Conservation (phyloP, 2,329 filamentous ascomycete species). For the Exophiala alcalophila region DNA sequence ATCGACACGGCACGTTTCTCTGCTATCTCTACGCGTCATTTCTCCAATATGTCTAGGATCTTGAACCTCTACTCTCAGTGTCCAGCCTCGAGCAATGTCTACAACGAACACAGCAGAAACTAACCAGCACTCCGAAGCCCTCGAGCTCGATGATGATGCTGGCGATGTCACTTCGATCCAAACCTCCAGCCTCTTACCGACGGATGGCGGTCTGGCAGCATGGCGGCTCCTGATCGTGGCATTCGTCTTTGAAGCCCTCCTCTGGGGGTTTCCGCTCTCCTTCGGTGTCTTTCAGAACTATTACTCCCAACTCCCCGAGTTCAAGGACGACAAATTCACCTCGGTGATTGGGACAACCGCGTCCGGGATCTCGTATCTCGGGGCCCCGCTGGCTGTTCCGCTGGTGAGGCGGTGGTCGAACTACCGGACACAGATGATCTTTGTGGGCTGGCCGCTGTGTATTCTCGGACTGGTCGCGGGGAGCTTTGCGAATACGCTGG, state of each 20-base stretch:
- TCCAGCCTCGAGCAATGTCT: too few relatives aligned
- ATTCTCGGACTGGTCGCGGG: slow-evolving; percentile 37
- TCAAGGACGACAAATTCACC: slow-evolving; percentile 30
- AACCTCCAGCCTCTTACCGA: slow-evolving; percentile 10
- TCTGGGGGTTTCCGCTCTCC: slow-evolving; percentile 32
- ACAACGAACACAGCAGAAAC: too few relatives aligned
- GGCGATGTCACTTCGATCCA: background rate
- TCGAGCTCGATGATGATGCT: slow-evolving; percentile 7
- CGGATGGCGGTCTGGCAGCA: slow-evolving; percentile 24
- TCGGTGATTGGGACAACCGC: slow-evolving; percentile 37
- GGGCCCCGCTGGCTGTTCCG: slow-evolving; percentile 31
- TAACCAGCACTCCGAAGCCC: background rate
- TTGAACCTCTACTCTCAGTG: too few relatives aligned
- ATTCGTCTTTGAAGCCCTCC: slow-evolving; percentile 28
- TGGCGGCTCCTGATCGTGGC: slow-evolving; percentile 26
- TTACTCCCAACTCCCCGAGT: slow-evolving; percentile 32
- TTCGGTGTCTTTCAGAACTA: slow-evolving; percentile 38
- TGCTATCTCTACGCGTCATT: too few relatives aligned
- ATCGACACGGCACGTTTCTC: too few relatives aligned
- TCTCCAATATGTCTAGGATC: too few relatives aligned
- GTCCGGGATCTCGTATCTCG: slow-evolving; percentile 28
- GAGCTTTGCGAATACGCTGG: slow-evolving; percentile 37
- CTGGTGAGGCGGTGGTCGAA: slow-evolving; percentile 37
- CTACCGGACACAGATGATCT: slow-evolving; percentile 39
- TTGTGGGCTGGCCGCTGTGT: slow-evolving; percentile 41